Conservation (phyloP, 2,329 filamentous ascomycete genomes). For the Colletotrichum sp. region DNA sequence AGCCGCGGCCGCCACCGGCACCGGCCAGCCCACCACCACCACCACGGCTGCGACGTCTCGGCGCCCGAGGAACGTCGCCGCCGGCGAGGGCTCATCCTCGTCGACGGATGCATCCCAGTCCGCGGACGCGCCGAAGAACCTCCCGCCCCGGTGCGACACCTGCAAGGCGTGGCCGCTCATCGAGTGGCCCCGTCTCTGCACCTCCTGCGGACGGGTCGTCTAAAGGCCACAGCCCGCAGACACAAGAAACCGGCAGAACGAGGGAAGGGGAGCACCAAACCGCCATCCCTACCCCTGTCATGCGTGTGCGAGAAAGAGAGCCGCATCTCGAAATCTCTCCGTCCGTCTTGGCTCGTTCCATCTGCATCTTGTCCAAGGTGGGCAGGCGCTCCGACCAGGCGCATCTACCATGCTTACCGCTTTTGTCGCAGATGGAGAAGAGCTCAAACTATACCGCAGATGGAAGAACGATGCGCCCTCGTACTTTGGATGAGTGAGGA, state of each 20-base stretch:
- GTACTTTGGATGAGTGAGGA: neutral
- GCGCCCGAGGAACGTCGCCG: neutral
- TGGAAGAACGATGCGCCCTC: neutral
- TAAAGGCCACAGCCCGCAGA: neutral
- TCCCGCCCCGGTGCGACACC: neutral
- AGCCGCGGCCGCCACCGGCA: neutral
- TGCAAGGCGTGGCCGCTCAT: neutral
- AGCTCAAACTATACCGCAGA: neutral
- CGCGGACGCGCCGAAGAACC: neutral
- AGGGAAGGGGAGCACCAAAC: neutral
- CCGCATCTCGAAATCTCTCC: neutral
- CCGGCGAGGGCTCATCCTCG: neutral
- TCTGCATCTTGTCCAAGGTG: neutral
- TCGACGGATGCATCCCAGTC: neutral
- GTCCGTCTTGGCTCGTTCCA: neutral
- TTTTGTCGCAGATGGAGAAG: neutral
- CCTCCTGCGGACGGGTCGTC: neutral
- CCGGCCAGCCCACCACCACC: neutral
- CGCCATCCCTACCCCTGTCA: neutral
- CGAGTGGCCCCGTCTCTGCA: conserved; percentile 4
- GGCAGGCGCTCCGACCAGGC: neutral
- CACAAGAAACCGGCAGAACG: neutral
- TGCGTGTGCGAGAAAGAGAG: neutral
- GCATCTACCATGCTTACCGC: neutral
- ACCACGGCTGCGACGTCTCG: neutral